These are phyloP conservation scores for Hyphopichia khmerensis DNA, from an alignment of 1,139 yeast species.

Conservation along the genomic window DNA sequence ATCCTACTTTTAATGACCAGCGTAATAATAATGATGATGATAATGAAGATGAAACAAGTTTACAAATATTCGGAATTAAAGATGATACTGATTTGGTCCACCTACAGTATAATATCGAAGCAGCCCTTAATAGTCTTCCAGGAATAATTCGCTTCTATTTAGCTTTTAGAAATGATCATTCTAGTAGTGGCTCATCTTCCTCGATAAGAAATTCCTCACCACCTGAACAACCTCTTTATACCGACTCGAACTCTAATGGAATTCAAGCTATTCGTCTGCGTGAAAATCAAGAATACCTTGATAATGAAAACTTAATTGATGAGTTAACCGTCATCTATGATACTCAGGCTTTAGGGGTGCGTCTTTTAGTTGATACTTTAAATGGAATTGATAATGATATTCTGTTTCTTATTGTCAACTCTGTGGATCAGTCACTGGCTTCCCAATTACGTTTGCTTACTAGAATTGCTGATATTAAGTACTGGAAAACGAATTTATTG, in stretches of 20 bases:
- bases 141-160: conserved; percentile 28
- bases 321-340: conserved; percentile 49
- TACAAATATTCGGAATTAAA: conserved; percentile 35
- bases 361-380: conserved; percentile 52
- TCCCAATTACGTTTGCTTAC: conserved; percentile 71
- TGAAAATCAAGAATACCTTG: conserved; percentile 10
- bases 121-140: conserved; percentile 29
- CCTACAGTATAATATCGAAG: conserved; percentile 42
- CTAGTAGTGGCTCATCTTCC: conserved; percentile 1
- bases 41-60: conserved; percentile 26
- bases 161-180: conserved; percentile 12
- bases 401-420: conserved; percentile 42
- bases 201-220: neutral
- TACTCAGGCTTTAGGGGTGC: conserved; percentile 49
- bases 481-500: conserved; percentile 62
- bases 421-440: conserved; percentile 45
- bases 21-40: conserved; percentile 7
- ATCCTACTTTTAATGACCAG: neutral
- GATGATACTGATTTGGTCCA: conserved; percentile 24
- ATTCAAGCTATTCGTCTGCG: conserved; percentile 13
- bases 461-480: conserved; percentile 66
- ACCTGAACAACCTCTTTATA: conserved; percentile 5
- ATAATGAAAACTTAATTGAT: conserved; percentile 18
- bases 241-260: conserved; percentile 14
- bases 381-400: conserved; percentile 23